A percentile compares a stretch with the other conserved stretches of the same genome.
These are phyloP conservation scores for Durusdinium trenchii DNA, from an alignment of 73 alveolate species.

Conservation along the genomic window DNA sequence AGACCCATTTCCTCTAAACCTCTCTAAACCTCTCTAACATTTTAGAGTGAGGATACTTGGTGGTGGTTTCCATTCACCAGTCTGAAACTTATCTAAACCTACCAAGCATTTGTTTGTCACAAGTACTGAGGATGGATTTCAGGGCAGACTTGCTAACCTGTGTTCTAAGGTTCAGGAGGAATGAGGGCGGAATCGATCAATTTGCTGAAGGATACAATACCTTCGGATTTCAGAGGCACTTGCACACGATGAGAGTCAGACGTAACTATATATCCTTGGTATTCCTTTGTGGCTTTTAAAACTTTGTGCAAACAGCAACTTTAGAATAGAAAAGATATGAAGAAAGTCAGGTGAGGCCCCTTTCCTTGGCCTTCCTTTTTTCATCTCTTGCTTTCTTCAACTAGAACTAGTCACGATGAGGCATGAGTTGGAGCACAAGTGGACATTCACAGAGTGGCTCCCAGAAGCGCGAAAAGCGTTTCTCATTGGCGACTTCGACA, in stretches of 20 bases:
- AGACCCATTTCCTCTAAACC: no score
- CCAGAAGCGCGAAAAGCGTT: slow-evolving; percentile 56
- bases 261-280: not conserved
- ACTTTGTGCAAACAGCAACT: not conserved
- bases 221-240: slow-evolving; percentile 61
- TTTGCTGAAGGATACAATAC: slow-evolving; percentile 81
- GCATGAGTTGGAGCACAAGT: slow-evolving; percentile 59
- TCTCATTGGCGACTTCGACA: slow-evolving; percentile 77
- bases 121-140: not conserved
- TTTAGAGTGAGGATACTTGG: no score
- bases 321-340: not conserved
- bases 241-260: not conserved
- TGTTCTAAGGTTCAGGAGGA: slow-evolving; percentile 31
- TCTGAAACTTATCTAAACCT: no score
- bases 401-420: not conserved
- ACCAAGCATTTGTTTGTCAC: not conserved
- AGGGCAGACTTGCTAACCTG: not conserved
- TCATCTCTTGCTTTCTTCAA: not conserved
- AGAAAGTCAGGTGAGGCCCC: not conserved
- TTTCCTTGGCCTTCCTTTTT: not conserved
- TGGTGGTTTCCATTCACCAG: no score
- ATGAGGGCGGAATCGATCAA: slow-evolving; percentile 47
- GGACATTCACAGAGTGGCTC: slow-evolving; percentile 87
- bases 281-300: not conserved
- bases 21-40: no score